These are phyloP conservation scores for Corchorus capsularis DNA, from an alignment of 345 rosid genomes.

Conservation along the genomic window DNA sequence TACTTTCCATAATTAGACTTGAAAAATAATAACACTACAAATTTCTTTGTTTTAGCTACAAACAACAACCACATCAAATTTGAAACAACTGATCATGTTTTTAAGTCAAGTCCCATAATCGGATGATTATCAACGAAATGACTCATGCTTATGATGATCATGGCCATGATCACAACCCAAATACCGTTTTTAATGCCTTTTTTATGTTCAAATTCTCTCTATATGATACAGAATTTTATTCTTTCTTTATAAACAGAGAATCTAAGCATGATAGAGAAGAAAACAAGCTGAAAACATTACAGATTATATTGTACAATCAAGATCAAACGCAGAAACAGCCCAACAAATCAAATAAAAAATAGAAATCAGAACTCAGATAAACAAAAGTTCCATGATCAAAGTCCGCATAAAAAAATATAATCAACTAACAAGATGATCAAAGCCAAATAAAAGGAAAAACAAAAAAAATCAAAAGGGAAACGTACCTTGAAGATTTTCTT, in stretches of 20 bases:
- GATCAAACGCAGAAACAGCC: constrained; percentile 16
- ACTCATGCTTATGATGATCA: not conserved
- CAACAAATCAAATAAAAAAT: constrained; percentile 9
- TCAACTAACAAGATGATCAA: not conserved
- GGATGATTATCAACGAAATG: not conserved
- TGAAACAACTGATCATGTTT: not conserved
- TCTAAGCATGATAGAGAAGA: not conserved
- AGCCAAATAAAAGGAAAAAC: not conserved
- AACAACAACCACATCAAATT: not conserved
- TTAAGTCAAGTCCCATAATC: constrained; percentile 8
- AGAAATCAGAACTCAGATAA: constrained; percentile 23
- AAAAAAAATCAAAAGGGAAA: not conserved
- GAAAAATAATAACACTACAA: not conserved
- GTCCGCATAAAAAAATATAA: not conserved
- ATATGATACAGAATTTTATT: not conserved
- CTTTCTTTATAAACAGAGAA: not conserved
- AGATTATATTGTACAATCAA: constrained; percentile 15
- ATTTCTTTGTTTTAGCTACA: not conserved
- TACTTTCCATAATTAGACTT: not conserved
- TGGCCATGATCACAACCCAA: constrained; percentile 5
- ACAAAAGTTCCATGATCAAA: constrained; percentile 6
- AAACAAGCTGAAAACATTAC: constrained; percentile 8
- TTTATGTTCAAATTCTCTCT: not conserved
- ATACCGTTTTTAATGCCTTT: not conserved
- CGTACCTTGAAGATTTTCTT: constrained; percentile 22